Percentiles rank a stretch among this genome's conserved stretches.
phyloP scores from a whole-genome alignment of 1,139 yeast genomes.

The Eremothecium coryli region DNA sequence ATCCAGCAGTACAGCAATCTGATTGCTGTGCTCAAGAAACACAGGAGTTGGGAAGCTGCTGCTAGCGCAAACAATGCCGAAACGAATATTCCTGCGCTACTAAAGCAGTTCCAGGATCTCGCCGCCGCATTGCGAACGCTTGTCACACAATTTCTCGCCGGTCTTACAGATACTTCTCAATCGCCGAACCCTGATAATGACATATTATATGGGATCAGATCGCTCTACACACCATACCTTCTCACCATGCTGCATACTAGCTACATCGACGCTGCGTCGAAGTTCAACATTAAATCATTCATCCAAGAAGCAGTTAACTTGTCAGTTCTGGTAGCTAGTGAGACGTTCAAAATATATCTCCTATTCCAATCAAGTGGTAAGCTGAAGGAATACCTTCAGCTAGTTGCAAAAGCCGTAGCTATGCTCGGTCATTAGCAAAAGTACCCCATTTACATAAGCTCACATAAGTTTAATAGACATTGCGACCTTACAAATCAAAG shows the following conservation, averaged over 20 bases:
- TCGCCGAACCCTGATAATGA: conserved; percentile 21
- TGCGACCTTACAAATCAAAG: neutral
- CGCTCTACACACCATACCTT: conserved; percentile 64
- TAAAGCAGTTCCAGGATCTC: conserved; percentile 27
- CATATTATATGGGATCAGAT: conserved; percentile 37
- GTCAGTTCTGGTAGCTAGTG: conserved; percentile 47
- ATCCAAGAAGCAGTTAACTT: conserved; percentile 49
- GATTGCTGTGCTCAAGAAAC: conserved; percentile 34
- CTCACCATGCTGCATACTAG: conserved; percentile 54
- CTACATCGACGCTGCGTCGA: conserved; percentile 37
- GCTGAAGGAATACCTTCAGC: conserved; percentile 49
- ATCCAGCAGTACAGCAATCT: conserved; percentile 44
- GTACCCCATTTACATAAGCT: neutral
- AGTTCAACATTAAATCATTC: conserved; percentile 31
- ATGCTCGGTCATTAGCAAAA: conserved; percentile 33
- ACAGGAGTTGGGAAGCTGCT: conserved; percentile 31
- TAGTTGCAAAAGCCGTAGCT: conserved; percentile 50
- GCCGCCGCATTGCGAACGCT: conserved; percentile 20
- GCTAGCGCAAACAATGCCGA: conserved; percentile 19
- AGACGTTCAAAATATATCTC: conserved; percentile 38
- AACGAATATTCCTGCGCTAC: conserved; percentile 24
- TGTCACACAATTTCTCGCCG: conserved; percentile 26
- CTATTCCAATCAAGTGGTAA: conserved; percentile 56
- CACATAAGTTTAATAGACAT: neutral
- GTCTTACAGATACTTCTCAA: conserved; percentile 22